phyloP scores from a whole-genome alignment of 164 flowering plant species.

The Berberis vulgaris region DNA sequence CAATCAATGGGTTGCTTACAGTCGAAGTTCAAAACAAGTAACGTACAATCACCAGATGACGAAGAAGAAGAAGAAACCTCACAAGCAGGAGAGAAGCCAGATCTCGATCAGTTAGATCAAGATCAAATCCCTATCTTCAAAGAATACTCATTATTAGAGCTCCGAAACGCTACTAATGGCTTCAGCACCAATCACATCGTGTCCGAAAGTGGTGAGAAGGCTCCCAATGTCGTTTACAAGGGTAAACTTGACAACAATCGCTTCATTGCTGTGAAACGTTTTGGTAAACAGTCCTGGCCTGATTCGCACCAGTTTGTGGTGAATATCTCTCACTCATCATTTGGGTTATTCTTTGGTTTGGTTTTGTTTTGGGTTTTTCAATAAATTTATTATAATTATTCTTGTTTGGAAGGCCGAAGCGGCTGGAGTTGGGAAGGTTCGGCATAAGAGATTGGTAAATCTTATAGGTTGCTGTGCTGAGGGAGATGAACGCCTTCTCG shows the following conservation, averaged over 20 bases:
- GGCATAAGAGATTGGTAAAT: conserved; percentile 71
- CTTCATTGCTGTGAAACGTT: conserved; percentile 63
- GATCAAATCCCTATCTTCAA: conserved; percentile 48
- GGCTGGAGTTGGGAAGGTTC: conserved; percentile 61
- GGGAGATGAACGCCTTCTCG: conserved; percentile 79
- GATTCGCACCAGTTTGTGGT: conserved; percentile 67
- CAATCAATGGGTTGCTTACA: conserved; percentile 57
- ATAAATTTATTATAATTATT: neutral
- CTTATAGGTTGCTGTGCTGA: conserved; percentile 81
- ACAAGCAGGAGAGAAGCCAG: conserved; percentile 11
- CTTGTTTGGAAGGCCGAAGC: conserved; percentile 48
- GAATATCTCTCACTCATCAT: neutral
- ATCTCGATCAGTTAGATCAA: conserved; percentile 33
- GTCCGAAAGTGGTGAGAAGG: conserved; percentile 84
- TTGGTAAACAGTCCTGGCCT: conserved; percentile 78
- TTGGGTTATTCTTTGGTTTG: neutral
- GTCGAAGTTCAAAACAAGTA: conserved; percentile 47
- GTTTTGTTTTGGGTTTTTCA: neutral
- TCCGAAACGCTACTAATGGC: conserved; percentile 58
- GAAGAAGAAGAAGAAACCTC: conserved; percentile 23
- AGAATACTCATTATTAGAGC: conserved; percentile 46
- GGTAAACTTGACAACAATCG: conserved; percentile 46
- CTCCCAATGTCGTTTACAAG: conserved; percentile 72
- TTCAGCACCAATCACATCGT: conserved; percentile 53
- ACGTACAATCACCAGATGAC: conserved; percentile 55